Conservation (phyloP, 805 yeast species). For the Blastobotrys parvus region DNA sequence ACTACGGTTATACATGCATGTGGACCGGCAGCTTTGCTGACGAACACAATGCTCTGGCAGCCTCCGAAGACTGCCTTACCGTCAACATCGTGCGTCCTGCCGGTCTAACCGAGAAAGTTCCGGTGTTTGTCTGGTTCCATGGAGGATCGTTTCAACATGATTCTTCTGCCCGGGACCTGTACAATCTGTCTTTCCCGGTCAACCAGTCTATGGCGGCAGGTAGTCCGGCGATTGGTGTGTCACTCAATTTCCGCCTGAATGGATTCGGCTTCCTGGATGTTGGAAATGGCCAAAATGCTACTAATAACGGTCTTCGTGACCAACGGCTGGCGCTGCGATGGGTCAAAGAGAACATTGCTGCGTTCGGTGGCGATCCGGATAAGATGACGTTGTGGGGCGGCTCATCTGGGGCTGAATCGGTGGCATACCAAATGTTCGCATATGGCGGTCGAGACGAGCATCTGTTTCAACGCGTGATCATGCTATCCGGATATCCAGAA, state of each 20-base stretch:
- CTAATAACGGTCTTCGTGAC: conserved; percentile 31
- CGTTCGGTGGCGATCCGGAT: conserved; percentile 32
- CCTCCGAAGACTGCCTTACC: background rate
- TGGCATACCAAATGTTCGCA: conserved; percentile 11
- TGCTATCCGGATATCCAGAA: background rate
- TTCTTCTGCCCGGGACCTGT: background rate
- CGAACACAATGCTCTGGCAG: background rate
- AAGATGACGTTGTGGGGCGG: conserved; percentile 32
- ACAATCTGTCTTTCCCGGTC: conserved; percentile 1
- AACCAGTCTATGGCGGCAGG: background rate
- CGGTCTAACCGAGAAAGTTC: background rate
- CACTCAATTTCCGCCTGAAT: conserved; percentile 29
- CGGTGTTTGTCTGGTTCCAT: conserved; percentile 1
- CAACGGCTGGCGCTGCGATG: conserved; percentile 30
- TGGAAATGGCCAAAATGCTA: conserved; percentile 20
- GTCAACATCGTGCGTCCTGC: background rate
- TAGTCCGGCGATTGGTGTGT: conserved; percentile 21
- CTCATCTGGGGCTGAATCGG: conserved; percentile 28
- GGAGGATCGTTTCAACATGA: conserved; percentile 1
- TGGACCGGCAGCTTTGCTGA: background rate
- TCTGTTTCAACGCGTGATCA: background rate
- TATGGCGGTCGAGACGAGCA: background rate
- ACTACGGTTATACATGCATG: background rate
- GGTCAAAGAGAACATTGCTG: conserved; percentile 28
- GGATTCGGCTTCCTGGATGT: conserved; percentile 30